Conservation (phyloP, 2,329 filamentous ascomycete species). For the Colletotrichum ledebouriae region DNA sequence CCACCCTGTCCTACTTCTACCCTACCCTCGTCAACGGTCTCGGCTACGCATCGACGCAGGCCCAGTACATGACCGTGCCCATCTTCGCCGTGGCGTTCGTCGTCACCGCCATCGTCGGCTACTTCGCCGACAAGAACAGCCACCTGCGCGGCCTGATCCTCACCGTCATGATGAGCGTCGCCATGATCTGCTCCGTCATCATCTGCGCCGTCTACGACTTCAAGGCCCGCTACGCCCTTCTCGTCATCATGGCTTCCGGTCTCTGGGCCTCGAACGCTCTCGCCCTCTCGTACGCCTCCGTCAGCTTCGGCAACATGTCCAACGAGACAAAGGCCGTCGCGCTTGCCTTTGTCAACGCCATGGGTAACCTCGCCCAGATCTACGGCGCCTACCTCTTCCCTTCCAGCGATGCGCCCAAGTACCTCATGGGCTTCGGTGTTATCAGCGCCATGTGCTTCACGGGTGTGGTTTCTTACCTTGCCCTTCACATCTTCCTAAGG, state of each 20-base stretch:
- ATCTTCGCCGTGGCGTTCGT: slow-evolving; percentile 68
- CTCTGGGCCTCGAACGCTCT: slow-evolving; percentile 68
- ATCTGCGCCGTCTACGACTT: slow-evolving; percentile 64
- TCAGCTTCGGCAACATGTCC: slow-evolving; percentile 63
- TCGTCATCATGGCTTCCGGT: slow-evolving; percentile 68
- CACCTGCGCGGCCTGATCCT: slow-evolving; percentile 62
- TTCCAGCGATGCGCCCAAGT: slow-evolving; percentile 60
- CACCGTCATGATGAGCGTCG: slow-evolving; percentile 59
- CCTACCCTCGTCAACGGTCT: slow-evolving; percentile 51
- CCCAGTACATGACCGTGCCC: slow-evolving; percentile 59
- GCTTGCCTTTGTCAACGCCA: slow-evolving; percentile 65
- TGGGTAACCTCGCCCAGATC: slow-evolving; percentile 68
- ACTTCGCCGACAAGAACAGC: slow-evolving; percentile 61
- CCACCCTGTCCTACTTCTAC: slow-evolving; percentile 52
- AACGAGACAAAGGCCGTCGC: slow-evolving; percentile 61
- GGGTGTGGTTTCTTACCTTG: slow-evolving; percentile 29
- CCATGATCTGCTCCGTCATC: slow-evolving; percentile 55
- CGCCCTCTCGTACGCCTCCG: slow-evolving; percentile 64
- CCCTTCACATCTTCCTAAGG: slow-evolving; percentile 26
- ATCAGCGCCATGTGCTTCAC: slow-evolving; percentile 42
- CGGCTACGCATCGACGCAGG: slow-evolving; percentile 48
- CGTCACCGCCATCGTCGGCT: slow-evolving; percentile 60
- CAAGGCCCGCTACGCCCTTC: slow-evolving; percentile 64
- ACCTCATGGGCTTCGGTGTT: slow-evolving; percentile 56
- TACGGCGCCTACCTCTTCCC: slow-evolving; percentile 69